These are phyloP conservation scores for Colletotrichum gigasporum DNA, from an alignment of 2,329 filamentous ascomycete species.

Conservation along the genomic window DNA sequence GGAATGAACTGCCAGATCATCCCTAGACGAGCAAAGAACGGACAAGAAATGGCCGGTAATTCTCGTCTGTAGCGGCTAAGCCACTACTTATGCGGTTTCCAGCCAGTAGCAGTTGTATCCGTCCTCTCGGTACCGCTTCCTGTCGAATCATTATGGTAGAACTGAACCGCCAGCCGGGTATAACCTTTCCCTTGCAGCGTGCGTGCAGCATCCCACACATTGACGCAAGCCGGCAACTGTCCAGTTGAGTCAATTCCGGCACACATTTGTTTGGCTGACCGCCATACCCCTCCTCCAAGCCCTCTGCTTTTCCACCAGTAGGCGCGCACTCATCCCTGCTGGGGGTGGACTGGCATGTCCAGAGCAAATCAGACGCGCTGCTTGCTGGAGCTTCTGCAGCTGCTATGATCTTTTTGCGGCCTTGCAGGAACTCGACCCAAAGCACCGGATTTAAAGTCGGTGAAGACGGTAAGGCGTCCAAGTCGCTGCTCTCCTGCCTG, in stretches of 20 bases:
- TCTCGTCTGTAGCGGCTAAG: conserved; percentile 33
- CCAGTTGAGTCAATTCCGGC: not conserved
- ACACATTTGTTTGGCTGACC: not conserved
- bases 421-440: conserved; percentile 23
- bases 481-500: conserved; percentile 22
- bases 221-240: not conserved
- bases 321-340: not conserved
- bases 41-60: conserved; percentile 28
- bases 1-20: conserved; percentile 27
- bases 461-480: conserved; percentile 17
- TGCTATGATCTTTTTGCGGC: not conserved
- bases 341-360: not conserved
- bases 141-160: conserved; percentile 24
- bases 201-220: conserved; percentile 11
- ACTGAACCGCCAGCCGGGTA: conserved; percentile 28
- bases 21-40: conserved; percentile 10
- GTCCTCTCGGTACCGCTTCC: conserved; percentile 11
- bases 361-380: not conserved
- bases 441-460: conserved; percentile 29
- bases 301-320: conserved; percentile 27
- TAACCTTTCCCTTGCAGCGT: conserved; percentile 22
- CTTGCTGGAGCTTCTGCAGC: conserved; percentile 18
- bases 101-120: conserved; percentile 25
- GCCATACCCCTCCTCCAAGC: not conserved
- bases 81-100: conserved; percentile 18